Evolutionary conservation across 306 rosid species (phyloP).

Genomic region (Dryas octopetala): DNA sequence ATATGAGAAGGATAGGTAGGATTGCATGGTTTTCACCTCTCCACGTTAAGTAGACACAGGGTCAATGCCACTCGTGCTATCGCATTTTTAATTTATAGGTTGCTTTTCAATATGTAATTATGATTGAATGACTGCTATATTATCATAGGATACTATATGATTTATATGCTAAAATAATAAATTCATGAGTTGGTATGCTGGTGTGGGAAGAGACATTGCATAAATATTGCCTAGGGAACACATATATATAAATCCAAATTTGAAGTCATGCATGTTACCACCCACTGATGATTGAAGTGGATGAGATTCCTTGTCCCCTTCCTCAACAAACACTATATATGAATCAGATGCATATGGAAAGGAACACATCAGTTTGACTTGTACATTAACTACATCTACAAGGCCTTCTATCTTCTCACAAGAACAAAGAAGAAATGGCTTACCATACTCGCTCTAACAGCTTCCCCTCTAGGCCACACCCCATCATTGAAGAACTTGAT

Average conservation of each 20-base stretch:
- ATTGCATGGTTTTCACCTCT: neutral
- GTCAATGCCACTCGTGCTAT: neutral
- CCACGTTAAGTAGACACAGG: neutral
- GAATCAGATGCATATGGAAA: neutral
- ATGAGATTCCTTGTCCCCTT: slow-evolving; percentile 36
- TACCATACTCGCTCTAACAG: slow-evolving; percentile 39
- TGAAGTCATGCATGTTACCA: neutral
- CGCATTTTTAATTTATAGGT: neutral
- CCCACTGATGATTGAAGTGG: slow-evolving; percentile 7
- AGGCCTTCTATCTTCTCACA: neutral
- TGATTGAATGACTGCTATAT: neutral
- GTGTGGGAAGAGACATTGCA: slow-evolving; percentile 29
- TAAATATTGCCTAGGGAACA: slow-evolving; percentile 11
- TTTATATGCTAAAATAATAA: neutral
- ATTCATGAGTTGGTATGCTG: slow-evolving; percentile 27
- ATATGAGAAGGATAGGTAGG: neutral
- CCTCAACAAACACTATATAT: neutral
- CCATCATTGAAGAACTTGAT: slow-evolving; percentile 24
- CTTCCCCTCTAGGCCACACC: slow-evolving; percentile 45
- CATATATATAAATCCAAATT: slow-evolving; percentile 26
- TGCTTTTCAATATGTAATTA: neutral
- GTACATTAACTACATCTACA: slow-evolving; percentile 5
- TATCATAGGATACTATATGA: neutral
- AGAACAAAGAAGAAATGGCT: slow-evolving; percentile 20
- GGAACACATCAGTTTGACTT: neutral